Base-by-base conservation (phyloP, 1,284 basidiomycete species). In the Singerocomus inundabilis region DNA sequence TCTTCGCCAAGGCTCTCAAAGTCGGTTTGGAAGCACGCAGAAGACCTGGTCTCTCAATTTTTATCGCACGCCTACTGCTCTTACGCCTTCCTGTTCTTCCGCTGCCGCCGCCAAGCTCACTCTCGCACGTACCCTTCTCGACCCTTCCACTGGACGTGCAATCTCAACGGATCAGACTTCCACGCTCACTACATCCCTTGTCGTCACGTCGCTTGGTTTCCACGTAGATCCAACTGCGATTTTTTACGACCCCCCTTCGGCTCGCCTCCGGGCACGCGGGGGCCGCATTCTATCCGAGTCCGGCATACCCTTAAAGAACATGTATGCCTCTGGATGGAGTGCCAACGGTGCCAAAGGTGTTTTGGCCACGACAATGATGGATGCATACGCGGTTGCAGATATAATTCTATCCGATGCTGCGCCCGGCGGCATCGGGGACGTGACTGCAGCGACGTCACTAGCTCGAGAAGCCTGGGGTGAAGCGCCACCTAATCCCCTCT, bases 241-340 rank as follows among this genome's bases (percentile, higher is more conserved):
- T 3, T 85, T 76, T 70, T 78, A 78, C 57, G 83, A 87, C 51
- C 70, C 79, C 0, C 58, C 69, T 0, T 66, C 80, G 2, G 67
- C 74, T 3, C 82, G 81, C 57, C 66, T 88, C n/a, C 78, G 81
- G 15, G 78, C 79, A 1, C 57, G 69, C 2, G 66, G 68, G 6
- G 81, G 80, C 6, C 76, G 82, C 18, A 72, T 90, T n/a, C 60
- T 81, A 51, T 74, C 72, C 8, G 58, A 67, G 21, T 63, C 60
- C 16, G 81, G 74, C 7, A 66, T 55, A 18, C 71, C 64, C 5
- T 57, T 81, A 49, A 76, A 76, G 25, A 86, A 87, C 33, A 76
- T 93, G n/a, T 98, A 98, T 65, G 88, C 91, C 2, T 88, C 91
- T 1, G 96, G 96, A 3, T 99, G 97, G 97, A 87, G 93, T 0